A percentile compares a stretch with the other conserved stretches of the same genome.
Conservation (phyloP, 2,329 filamentous ascomycete species). For the Lomentospora prolificans region DNA sequence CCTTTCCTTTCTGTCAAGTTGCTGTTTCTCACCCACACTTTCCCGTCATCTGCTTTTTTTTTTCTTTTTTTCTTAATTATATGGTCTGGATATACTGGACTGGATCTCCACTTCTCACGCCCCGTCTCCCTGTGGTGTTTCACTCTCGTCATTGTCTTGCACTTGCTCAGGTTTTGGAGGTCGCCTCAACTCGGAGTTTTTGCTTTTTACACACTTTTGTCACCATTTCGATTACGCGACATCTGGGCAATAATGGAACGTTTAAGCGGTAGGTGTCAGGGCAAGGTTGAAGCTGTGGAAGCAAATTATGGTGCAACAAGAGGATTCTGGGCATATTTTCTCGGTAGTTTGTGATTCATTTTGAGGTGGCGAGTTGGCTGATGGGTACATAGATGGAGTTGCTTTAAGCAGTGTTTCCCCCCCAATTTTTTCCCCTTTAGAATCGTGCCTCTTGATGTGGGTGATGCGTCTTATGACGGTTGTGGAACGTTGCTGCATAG, state of each 20-base stretch:
- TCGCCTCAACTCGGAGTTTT: slow-evolving; percentile 4
- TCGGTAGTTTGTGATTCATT: not conserved
- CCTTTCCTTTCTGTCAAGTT: not conserved
- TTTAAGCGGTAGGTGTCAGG: not conserved
- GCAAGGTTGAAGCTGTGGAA: not conserved
- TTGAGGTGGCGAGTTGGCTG: not conserved
- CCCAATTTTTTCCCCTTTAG: not conserved
- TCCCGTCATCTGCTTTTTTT: too few relatives aligned
- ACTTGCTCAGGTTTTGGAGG: not conserved
- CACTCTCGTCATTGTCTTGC: not conserved
- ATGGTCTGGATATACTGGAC: not conserved
- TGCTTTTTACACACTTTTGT: not conserved
- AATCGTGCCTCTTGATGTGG: not conserved
- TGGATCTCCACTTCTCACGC: not conserved
- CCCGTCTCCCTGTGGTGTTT: not conserved
- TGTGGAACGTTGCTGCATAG: not conserved
- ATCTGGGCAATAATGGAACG: slow-evolving; percentile 6
- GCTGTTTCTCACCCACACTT: not conserved
- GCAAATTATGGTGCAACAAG: not conserved
- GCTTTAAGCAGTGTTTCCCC: not conserved
- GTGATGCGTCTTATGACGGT: not conserved
- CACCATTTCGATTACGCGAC: not conserved
- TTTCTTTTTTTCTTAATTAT: not conserved
- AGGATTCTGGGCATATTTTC: not conserved
- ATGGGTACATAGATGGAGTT: slow-evolving; percentile 1